Evolutionary conservation across 495 filamentous ascomycete species (phyloP).

Genomic region (Evernia prunastri): DNA sequence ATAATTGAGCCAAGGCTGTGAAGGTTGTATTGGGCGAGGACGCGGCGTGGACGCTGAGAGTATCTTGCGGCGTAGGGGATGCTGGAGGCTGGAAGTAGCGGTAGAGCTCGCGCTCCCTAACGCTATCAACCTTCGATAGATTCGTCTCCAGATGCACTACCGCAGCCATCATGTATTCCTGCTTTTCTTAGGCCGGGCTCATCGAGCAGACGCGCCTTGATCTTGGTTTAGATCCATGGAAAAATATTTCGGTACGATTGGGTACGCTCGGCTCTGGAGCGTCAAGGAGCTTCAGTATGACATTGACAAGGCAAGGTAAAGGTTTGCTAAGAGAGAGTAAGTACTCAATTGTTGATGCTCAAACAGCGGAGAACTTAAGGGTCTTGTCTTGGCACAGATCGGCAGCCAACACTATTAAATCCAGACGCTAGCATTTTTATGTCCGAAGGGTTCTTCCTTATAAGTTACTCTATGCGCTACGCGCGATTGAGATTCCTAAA

Average conservation of each 20-base stretch:
- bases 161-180: slow-evolving; percentile 4
- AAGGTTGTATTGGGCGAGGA: slow-evolving; percentile 34
- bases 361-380: background rate
- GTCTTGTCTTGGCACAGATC: background rate
- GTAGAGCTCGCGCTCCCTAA: slow-evolving; percentile 40
- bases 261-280: background rate
- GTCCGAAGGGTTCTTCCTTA: no score
- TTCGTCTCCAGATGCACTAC: slow-evolving; percentile 2
- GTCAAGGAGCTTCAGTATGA: background rate
- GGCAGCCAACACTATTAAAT: background rate
- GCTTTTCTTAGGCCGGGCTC: background rate
- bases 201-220: background rate
- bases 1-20: slow-evolving; percentile 44
- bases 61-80: slow-evolving; percentile 2
- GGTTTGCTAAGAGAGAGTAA: background rate
- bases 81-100: slow-evolving; percentile 40
- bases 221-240: background rate
- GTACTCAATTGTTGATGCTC: no score
- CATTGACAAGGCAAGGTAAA: background rate
- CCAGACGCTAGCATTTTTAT: no score
- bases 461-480: no score
- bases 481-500: no score
- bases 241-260: background rate
- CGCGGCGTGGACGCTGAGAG: slow-evolving; percentile 2
- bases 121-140: slow-evolving; percentile 16